phyloP scores from a whole-genome alignment of 1,284 basidiomycete species.

The Puccinia coronata region DNA sequence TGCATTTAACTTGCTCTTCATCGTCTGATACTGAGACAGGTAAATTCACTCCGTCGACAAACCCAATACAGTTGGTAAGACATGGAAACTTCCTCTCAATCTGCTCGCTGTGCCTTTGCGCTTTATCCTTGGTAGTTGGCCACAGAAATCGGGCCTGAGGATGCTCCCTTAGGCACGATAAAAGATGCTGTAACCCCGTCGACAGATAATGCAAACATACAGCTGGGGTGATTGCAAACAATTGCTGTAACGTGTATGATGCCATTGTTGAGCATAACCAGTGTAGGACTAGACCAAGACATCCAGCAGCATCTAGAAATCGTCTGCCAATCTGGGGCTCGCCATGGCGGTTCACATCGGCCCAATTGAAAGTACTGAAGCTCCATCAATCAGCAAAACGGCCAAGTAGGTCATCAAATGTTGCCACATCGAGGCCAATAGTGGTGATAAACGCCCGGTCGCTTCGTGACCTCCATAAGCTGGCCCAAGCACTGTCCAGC shows the following conservation, averaged over 20 bases:
- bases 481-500: neutral
- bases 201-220: constrained; percentile 53
- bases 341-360: constrained; percentile 39
- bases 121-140: too few relatives aligned
- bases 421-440: constrained; percentile 62
- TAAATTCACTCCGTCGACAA: too few relatives aligned
- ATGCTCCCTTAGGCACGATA: neutral
- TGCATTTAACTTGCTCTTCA: too few relatives aligned
- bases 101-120: too few relatives aligned
- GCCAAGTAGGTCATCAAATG: constrained; percentile 60
- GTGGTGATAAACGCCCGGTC: constrained; percentile 62
- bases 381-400: constrained; percentile 60
- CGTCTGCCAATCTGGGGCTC: constrained; percentile 56
- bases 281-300: constrained; percentile 62
- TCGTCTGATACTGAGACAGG: too few relatives aligned
- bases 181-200: neutral
- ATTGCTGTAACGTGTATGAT: constrained; percentile 60
- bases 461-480: neutral
- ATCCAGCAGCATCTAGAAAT: constrained; percentile 63
- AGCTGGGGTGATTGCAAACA: constrained; percentile 59
- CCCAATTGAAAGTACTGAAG: constrained; percentile 45
- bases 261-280: constrained; percentile 62
- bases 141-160: neutral
- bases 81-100: too few relatives aligned
- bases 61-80: too few relatives aligned